Conservation (phyloP, 2,329 filamentous ascomycete species). For the Sclerotinia trifoliorum region DNA sequence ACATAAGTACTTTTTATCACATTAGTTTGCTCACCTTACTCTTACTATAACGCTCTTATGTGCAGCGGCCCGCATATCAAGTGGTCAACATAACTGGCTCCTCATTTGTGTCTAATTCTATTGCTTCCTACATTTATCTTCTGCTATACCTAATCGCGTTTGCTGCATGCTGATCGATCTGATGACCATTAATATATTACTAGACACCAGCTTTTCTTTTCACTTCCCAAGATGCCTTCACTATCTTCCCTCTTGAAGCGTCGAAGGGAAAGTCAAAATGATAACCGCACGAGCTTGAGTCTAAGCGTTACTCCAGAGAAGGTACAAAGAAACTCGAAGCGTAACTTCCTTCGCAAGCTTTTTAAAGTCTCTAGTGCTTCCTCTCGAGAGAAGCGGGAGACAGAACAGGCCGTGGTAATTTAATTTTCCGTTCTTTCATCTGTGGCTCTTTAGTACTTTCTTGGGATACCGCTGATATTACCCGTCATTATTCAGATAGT, state of each 20-base stretch:
- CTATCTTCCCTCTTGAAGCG: constrained; percentile 37
- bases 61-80: constrained; percentile 20
- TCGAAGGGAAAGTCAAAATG: constrained; percentile 28
- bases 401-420: constrained; percentile 29
- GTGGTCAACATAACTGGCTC: constrained; percentile 19
- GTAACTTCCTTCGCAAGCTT: constrained; percentile 40
- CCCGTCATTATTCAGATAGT: constrained; percentile 13
- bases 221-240: constrained; percentile 34
- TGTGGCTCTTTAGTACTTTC: constrained; percentile 21
- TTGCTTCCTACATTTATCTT: constrained; percentile 14
- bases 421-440: neutral
- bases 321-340: constrained; percentile 38
- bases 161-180: constrained; percentile 24
- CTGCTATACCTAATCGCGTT: constrained; percentile 22
- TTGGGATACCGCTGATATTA: constrained; percentile 23
- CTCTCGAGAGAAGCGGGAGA: constrained; percentile 19
- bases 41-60: constrained; percentile 13
- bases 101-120: constrained; percentile 1
- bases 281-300: constrained; percentile 25
- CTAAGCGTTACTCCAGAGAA: constrained; percentile 31
- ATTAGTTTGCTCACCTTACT: constrained; percentile 9
- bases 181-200: constrained; percentile 18
- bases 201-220: neutral
- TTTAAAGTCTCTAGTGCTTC: constrained; percentile 34
- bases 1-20: constrained; percentile 8